Evolutionary conservation across 805 yeast genomes (phyloP), one percentile per base, ranked within the genome.

Genomic region (Teunomyces kruisii): DNA sequence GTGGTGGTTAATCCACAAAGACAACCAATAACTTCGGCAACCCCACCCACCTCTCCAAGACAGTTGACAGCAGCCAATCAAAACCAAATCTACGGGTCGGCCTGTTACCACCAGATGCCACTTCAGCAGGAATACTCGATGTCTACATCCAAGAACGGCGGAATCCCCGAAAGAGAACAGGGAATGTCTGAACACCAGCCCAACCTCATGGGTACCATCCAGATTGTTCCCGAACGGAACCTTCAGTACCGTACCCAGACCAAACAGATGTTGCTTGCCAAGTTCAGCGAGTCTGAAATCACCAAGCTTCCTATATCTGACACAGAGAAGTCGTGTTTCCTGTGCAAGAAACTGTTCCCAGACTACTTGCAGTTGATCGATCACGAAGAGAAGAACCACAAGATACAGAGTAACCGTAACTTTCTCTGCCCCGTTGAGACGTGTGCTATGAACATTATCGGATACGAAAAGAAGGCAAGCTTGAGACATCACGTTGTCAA

Each of bases 361-460:
- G 58, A 59, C 24, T 58, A 68, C 42, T 55, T 55, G 12, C 55
- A 53, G n/a, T 55, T 72, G 27, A 57, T 68, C 13, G 61, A 61
- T 27, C 77, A 72, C 50, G 62, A 67, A 39, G 71, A 67, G 32
- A 52, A 51, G 26, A 55, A 53, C 38, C 50, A 62, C 9, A 52
- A 68, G 13, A 51, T 53, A 14, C 41, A 45, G 12, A 42, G 12
- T 13, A 27, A 16, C 42, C 35, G 42, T 12, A 62, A 67, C 2
- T 64, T 53, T 50, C 55, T 55, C 24, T 73, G 78, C 48, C 52
- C 60, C 2, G 51, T 58, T 13, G 42, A 48, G 6, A 54, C 51
- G 6, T 73, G 78, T 32, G 74, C 75, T 3, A 74, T 76, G 76
- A 58, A 61, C 24, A 50, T 64, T 10, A 65, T 73, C 19, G 78